These are phyloP conservation scores for Sophora flavescens DNA, from an alignment of 306 rosid genomes.

Conservation along the genomic window DNA sequence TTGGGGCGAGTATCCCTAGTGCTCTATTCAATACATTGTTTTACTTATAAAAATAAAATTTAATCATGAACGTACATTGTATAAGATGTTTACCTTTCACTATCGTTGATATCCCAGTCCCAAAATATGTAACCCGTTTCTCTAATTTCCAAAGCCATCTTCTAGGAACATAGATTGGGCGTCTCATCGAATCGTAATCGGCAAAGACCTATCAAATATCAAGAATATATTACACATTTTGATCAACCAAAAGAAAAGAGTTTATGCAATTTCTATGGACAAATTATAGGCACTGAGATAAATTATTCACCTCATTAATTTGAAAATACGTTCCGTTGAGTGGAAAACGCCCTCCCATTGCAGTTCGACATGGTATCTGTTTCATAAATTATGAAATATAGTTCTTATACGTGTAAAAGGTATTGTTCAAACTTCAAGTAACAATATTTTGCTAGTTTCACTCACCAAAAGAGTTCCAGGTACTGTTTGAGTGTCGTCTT, in stretches of 20 bases:
- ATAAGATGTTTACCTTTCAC: constrained; percentile 50
- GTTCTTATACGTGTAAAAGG: constrained; percentile 1
- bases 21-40: no score
- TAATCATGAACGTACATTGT: no score
- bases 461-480: constrained; percentile 76
- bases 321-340: constrained; percentile 86
- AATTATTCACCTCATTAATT: constrained; percentile 67
- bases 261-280: not conserved
- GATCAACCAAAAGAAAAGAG: not conserved
- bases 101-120: constrained; percentile 56
- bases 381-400: constrained; percentile 18
- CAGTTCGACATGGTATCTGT: constrained; percentile 79
- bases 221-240: not conserved
- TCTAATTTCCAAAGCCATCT: constrained; percentile 54
- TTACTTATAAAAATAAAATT: no score
- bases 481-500: constrained; percentile 50
- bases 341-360: constrained; percentile 67
- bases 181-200: constrained; percentile 56
- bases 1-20: no score
- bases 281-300: not conserved
- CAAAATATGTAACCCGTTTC: constrained; percentile 52
- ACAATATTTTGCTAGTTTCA: not conserved
- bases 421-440: not conserved
- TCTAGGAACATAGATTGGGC: constrained; percentile 67
- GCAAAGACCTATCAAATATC: constrained; percentile 60